Base-by-base conservation (phyloP, 1,284 basidiomycete species). In the Crepidotus sp. region DNA sequence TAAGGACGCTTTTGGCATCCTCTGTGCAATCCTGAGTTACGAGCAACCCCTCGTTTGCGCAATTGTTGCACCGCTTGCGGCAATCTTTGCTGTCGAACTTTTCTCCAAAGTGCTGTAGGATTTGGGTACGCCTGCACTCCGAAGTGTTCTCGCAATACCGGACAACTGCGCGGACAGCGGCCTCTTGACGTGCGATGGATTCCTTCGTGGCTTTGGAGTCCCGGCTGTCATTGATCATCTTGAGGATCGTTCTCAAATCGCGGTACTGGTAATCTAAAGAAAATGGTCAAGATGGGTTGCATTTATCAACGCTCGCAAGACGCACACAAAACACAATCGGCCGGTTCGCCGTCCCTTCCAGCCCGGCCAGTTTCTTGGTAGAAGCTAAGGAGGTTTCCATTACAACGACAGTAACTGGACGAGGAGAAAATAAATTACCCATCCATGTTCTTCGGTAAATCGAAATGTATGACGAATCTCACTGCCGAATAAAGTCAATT, bases 41-140 rank as follows among this genome's bases (percentile, higher is more conserved):
- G 14, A 38, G 21, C 9, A 32, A 18, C 13, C 32, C 26, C 13
- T 35, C 33, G 36, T 17, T 41, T 9, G 29, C 39, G 24, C 42
- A 48, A 36, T 51, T 54, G 24, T 54, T 46, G 19, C 52, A 54
- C n/a, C 17, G 45, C 3, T 34, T 40, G 22, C 69, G 62, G 58
- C 92, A 95, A 22, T 70, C 50, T 8, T 59, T 61, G 24, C 66
- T 57, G 45, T 75, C 69, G 56, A 88, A 83, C 30, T 69, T 70
- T 59, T 91, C 85, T 49, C 72, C 71, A 45, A 80, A 77, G 50
- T 88, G 85, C 29, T 71, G 73, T 33, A 98, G 73, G 14, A 98
- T 71, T 57, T 91, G 87, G 2, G 76, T 73, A 1, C 96, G 81
- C 7, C 96, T 82, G 58, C 95, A 98, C 54, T 91, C 87, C 27